Conservation (phyloP, 2,329 filamentous ascomycete genomes). For the Nigrograna mackinnonii region DNA sequence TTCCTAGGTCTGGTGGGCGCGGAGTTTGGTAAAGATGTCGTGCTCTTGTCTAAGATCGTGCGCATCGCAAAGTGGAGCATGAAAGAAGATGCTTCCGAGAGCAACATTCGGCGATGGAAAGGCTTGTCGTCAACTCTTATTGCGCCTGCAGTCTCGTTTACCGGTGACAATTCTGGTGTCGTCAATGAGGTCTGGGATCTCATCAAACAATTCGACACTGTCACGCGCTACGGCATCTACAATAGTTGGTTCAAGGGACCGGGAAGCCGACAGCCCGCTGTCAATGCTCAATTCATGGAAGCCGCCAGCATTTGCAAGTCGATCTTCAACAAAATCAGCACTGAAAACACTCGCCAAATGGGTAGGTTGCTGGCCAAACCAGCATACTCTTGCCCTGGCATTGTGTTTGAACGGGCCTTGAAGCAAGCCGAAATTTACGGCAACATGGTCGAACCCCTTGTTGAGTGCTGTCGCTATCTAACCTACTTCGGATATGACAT, state of each 20-base stretch:
- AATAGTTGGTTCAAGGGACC: constrained; percentile 78
- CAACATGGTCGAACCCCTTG: constrained; percentile 92
- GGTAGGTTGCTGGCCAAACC: constrained; percentile 88
- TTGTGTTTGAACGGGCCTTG: constrained; percentile 88
- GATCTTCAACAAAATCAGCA: constrained; percentile 85
- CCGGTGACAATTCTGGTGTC: constrained; percentile 79
- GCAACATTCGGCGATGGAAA: constrained; percentile 79
- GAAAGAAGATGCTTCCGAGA: constrained; percentile 67
- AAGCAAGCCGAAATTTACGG: constrained; percentile 91
- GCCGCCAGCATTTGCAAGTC: constrained; percentile 80
- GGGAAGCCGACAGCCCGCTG: constrained; percentile 71
- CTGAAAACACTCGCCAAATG: constrained; percentile 84
- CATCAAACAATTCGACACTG: constrained; percentile 75
- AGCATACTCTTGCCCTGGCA: constrained; percentile 85
- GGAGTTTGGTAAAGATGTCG: constrained; percentile 83
- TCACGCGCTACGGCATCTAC: constrained; percentile 84
- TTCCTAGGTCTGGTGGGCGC: constrained; percentile 85
- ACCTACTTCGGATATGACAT: constrained; percentile 92
- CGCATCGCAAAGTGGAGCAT: constrained; percentile 81
- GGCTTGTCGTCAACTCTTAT: constrained; percentile 81
- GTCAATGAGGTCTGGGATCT: constrained; percentile 88
- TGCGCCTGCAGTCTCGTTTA: constrained; percentile 86
- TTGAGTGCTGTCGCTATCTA: constrained; percentile 93
- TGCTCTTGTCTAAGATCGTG: constrained; percentile 79
- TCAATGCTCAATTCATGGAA: constrained; percentile 76